Evolutionary conservation across 2,329 filamentous ascomycete species (phyloP), one percentile per base, ranked within the genome.

Genomic region (Pestalotiopsis sp.): DNA sequence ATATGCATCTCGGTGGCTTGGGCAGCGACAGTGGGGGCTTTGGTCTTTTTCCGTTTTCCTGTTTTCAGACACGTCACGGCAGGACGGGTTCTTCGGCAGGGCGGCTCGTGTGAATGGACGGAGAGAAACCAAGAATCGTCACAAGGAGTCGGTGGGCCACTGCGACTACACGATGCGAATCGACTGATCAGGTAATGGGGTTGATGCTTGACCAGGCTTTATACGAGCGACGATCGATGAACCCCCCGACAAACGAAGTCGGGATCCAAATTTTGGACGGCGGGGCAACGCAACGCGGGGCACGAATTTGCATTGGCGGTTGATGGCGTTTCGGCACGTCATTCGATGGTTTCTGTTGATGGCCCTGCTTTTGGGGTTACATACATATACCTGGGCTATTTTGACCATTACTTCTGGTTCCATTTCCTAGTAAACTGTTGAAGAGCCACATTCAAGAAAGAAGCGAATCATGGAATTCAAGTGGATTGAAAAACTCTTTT

Each of bases 1-100:
- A 89, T 89, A 74, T 89, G 87, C 87, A 89, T 89, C 68, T 75
- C 81, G 70, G 39, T n/a, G 58, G 26, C 26, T 30, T 35, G 30
- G 58, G 58, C 30, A 20, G 30, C 38, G 30, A 39, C 30, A 35
- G 58, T 35, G 58, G 58, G 58, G 58, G 30, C 30, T 35, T 61
- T 35, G 24, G 9, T 58, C 13, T 61, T 35, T 6, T 61, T 35
- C 20, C 38, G 10, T 20, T 39, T 60, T 57, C 20, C 30, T 35
- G 30, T 35, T 35, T 35, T 35, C 7, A 35, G 30, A 35, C 56
- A 58, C 22, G 56, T 58, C 56, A 26, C 56, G 24, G 22, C 24
- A 58, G 22, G 17, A 57, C 13, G 17, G 40, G 40, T 13, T 17
- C 13, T 17, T 44, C 20, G 17, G 17, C 20, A 20, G n/a, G 20